Evolutionary conservation across 345 rosid genomes (phyloP).

Genomic region (Eucalyptus victrix): DNA sequence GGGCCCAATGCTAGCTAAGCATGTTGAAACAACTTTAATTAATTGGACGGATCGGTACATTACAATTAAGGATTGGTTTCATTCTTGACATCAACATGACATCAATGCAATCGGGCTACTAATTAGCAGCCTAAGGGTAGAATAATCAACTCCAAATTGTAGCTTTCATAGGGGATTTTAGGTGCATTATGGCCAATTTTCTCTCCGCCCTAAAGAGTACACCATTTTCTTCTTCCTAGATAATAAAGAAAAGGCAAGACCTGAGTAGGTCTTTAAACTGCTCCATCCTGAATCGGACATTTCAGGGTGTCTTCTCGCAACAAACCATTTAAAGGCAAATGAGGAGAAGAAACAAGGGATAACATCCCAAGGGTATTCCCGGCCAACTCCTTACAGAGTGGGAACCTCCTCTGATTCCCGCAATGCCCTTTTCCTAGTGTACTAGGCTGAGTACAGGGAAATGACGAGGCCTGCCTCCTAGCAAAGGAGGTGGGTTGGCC

Average conservation of each 20-base stretch:
- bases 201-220: neutral
- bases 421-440: too few species aligned
- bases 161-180: neutral
- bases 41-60: neutral
- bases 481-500: too few species aligned
- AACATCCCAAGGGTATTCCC: too few species aligned
- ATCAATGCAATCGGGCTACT: neutral
- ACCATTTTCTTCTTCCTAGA: neutral
- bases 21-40: neutral
- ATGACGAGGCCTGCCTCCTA: too few species aligned
- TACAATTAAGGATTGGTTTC: neutral
- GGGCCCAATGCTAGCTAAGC: neutral
- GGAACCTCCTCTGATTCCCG: too few species aligned
- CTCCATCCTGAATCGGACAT: too few species aligned
- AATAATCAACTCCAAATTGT: neutral
- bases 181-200: neutral
- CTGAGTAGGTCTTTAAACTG: too few species aligned
- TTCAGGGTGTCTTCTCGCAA: too few species aligned
- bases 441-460: too few species aligned
- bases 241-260: neutral
- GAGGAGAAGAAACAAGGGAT: too few species aligned
- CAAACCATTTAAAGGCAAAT: too few species aligned
- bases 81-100: neutral
- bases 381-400: too few species aligned
- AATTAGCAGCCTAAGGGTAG: neutral